Base-by-base conservation (phyloP, 2,329 filamentous ascomycete species). In the Myriosclerotinia curreyana region DNA sequence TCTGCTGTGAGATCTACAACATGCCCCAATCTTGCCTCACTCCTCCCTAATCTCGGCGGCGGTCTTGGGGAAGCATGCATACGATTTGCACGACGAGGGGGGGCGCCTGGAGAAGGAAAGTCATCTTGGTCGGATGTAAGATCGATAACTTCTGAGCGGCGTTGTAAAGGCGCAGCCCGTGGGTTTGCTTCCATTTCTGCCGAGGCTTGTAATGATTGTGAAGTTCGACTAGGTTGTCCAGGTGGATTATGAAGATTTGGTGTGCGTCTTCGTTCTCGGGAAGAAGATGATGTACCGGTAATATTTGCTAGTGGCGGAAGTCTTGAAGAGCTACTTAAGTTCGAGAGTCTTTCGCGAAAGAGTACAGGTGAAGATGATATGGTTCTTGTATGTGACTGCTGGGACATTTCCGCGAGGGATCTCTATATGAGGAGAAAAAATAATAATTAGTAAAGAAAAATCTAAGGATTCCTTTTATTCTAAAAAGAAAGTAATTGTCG, bases 1-100 rank as follows among this genome's bases (percentile, higher is more conserved):
- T 74, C 75, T 49, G 31, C 53, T 3, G 83, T 85, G 12, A 85
- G 77, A 69, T 85, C 83, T 61, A 85, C 83, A 36, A 84, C 74
- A 22, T 71, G 66, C n/a, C 60, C 66, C 14, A 73, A 31, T 9
- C 61, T 65, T 28, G 67, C 66, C 67, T 74, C 70, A 60, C 69
- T 73, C 65, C 72, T 68, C n/a, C 67, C 71, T 31, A 74, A 66
- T 34, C 69, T 52, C 14, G 55, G 62, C 12, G 53, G 53, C 48
- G 69, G 72, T 60, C 69, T 65, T 25, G 66, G 67, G 8, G 66
- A 63, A 46, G 59, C 66, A 44, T 52, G 17, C 20, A 28, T 52
- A 52, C 28, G 54, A 44, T 14, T 22, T 38, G 38, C 64, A 40
- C 68, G 51, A 17, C 49, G 40, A 42, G 20, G n/a, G 12, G 36